These are phyloP conservation scores for Coemansia sp. DNA, from an alignment of 192 early-diverging fungal genomes.

Conservation along the genomic window DNA sequence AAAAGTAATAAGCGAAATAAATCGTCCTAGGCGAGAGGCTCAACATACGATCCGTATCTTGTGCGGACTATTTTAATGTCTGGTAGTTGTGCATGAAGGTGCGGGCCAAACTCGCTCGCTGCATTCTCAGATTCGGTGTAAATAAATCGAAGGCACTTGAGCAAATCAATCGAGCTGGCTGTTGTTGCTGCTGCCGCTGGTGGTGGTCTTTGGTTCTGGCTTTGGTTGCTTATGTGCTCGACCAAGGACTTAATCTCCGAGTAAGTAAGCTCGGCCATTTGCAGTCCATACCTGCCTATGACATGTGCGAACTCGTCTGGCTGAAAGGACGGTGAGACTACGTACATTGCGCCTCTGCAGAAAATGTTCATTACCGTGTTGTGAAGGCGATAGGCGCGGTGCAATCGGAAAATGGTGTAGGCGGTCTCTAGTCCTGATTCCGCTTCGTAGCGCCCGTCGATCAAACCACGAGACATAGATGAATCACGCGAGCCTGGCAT, in stretches of 20 bases:
- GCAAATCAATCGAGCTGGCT: background rate
- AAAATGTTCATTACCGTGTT: constrained; percentile 35
- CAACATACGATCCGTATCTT: constrained; percentile 42
- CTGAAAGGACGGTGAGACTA: constrained; percentile 27
- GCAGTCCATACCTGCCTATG: constrained; percentile 14
- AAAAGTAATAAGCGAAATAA: background rate
- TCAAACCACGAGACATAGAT: background rate
- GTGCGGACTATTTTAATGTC: constrained; percentile 24
- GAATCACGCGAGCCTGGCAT: background rate
- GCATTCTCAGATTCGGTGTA: constrained; percentile 23
- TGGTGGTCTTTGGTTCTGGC: background rate
- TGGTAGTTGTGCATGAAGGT: constrained; percentile 18
- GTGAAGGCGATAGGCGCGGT: constrained; percentile 35
- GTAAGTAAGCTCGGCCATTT: constrained; percentile 32
- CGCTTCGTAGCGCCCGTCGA: background rate
- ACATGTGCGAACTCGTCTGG: constrained; percentile 14
- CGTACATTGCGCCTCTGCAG: constrained; percentile 28
- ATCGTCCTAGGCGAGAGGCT: background rate
- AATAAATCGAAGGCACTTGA: constrained; percentile 27
- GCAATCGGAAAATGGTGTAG: constrained; percentile 35
- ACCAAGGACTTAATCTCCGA: constrained; percentile 17
- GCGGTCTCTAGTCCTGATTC: constrained; percentile 8
- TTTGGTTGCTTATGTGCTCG: constrained; percentile 10
- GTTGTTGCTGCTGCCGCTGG: background rate
- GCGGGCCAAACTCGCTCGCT: constrained; percentile 14